Conservation (phyloP, 2,329 filamentous ascomycete species). For the Fusarium sp. region DNA sequence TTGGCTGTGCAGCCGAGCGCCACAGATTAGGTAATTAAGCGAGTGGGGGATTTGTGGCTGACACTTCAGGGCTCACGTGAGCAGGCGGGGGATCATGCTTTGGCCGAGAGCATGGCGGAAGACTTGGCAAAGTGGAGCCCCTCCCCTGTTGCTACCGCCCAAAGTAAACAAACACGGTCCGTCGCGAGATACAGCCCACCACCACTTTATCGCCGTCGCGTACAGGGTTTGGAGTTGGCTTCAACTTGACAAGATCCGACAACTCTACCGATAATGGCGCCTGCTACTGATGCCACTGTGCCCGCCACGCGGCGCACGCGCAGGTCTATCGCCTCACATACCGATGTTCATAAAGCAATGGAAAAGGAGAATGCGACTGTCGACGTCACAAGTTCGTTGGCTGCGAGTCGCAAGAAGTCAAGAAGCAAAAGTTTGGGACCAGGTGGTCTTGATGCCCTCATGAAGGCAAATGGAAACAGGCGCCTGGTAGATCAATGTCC, state of each 20-base stretch:
- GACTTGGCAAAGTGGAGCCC: conserved; percentile 36
- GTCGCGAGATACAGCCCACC: conserved; percentile 45
- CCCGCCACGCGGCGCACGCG: conserved; percentile 70
- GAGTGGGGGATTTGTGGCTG: not conserved
- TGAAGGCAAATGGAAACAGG: conserved; percentile 79
- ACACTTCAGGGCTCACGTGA: conserved; percentile 25
- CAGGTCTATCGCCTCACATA: conserved; percentile 77
- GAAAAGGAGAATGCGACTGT: conserved; percentile 85
- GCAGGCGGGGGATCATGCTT: conserved; percentile 8
- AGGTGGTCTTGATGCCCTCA: conserved; percentile 86
- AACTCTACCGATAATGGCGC: conserved; percentile 47
- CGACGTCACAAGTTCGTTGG: conserved; percentile 68
- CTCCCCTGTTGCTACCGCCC: conserved; percentile 38
- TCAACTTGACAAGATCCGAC: conserved; percentile 24
- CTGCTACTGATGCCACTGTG: conserved; percentile 58
- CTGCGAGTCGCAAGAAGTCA: conserved; percentile 73
- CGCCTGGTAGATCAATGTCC: conserved; percentile 72
- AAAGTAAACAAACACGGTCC: conserved; percentile 56
- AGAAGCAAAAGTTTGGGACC: conserved; percentile 97
- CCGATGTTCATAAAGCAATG: conserved; percentile 61
- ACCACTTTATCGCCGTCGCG: conserved; percentile 40
- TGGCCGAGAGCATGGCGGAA: not conserved
- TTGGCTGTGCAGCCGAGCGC: conserved; percentile 47
- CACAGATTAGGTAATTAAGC: conserved; percentile 43
- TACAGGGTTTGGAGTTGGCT: conserved; percentile 29